Evolutionary conservation across 768 basidiomycete species (phyloP).

Genomic region (Podaxis sp.): DNA sequence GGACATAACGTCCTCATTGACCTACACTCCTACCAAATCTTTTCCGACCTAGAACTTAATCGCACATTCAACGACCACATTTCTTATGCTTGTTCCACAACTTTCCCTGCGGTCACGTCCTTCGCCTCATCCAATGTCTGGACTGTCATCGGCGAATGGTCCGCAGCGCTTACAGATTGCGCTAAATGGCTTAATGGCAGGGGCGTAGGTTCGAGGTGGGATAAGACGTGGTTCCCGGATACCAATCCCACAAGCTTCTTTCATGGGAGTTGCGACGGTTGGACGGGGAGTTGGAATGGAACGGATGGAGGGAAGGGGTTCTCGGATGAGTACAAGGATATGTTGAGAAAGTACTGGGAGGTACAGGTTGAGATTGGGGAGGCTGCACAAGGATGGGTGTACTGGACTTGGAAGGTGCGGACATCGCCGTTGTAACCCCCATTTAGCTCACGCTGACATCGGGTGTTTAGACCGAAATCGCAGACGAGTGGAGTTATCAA

Average conservation of each 20-base stretch:
- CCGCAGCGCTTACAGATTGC: slow-evolving; percentile 72
- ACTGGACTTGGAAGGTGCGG: slow-evolving; percentile 76
- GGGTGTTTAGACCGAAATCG: slow-evolving; percentile 52
- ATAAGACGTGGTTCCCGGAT: slow-evolving; percentile 47
- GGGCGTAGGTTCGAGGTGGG: slow-evolving; percentile 69
- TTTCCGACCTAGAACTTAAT: slow-evolving; percentile 55
- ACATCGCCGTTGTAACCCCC: not conserved
- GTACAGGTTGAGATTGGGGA: slow-evolving; percentile 78
- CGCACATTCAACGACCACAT: slow-evolving; percentile 60
- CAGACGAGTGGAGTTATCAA: slow-evolving; percentile 78
- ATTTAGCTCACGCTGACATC: not conserved
- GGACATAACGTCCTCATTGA: slow-evolving; percentile 68
- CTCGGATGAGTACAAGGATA: slow-evolving; percentile 60
- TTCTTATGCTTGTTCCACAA: slow-evolving; percentile 57
- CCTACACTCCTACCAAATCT: slow-evolving; percentile 74
- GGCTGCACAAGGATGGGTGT: slow-evolving; percentile 69
- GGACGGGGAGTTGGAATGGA: slow-evolving; percentile 52
- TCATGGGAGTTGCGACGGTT: slow-evolving; percentile 62
- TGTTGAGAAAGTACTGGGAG: slow-evolving; percentile 76
- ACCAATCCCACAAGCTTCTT: slow-evolving; percentile 35
- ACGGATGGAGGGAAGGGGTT: slow-evolving; percentile 36
- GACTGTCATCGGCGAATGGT: slow-evolving; percentile 84
- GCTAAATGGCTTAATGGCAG: slow-evolving; percentile 80
- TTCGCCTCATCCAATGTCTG: slow-evolving; percentile 60
- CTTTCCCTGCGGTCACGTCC: slow-evolving; percentile 29